Evolutionary conservation across 345 rosid species (phyloP), one percentile per base, ranked within the genome.

Genomic region (Noccaea caerulescens): DNA sequence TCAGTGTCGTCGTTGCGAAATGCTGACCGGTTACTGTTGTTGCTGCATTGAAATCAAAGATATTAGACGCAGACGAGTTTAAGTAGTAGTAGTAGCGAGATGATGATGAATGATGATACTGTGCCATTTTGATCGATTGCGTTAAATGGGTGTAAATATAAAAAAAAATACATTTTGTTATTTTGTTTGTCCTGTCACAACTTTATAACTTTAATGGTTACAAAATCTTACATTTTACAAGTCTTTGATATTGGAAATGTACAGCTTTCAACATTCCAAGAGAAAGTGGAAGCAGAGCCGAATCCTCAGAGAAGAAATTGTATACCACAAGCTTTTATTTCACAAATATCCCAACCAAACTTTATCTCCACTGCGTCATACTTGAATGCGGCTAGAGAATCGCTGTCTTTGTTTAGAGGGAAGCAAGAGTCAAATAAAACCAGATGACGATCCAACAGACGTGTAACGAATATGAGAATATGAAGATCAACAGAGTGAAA

Each of bases 361-460:
- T 58, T 58, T 58, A 58, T 5, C 10, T 58, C 63, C 46, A 58
- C 47, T 11, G 63, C 63, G 10, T 58, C 47, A 11, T 58, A 58
- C 25, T 39, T 58, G 8, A 6, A 57, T 27, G 1, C 9, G 16
- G 16, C 57, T 52, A 12, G 36, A 27, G 16, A 16, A 52, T 45
- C 1, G 1, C 9, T 5, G 13, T 5, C 36, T 36, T 58, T 6
- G 45, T 20, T n/a, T 39, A 58, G 13, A 20, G 63, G 46, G 47
- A 58, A 58, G 11, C 46, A 58, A 58, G 47, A 58, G n/a, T 58
- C 63, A 12, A 58, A 58, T 58, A 58, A 10, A 38, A n/a, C 63
- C 39, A 58, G 47, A 58, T 58, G 63, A 38, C 47, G 33, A 33
- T 38, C 63, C 32, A 58, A 39, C 14, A 58, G 46, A 20, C 18